Percentiles rank a stretch among this genome's conserved stretches.
Conservation (phyloP, 192 early-diverging fungal genomes). For the Spizellomyces punctatus region DNA sequence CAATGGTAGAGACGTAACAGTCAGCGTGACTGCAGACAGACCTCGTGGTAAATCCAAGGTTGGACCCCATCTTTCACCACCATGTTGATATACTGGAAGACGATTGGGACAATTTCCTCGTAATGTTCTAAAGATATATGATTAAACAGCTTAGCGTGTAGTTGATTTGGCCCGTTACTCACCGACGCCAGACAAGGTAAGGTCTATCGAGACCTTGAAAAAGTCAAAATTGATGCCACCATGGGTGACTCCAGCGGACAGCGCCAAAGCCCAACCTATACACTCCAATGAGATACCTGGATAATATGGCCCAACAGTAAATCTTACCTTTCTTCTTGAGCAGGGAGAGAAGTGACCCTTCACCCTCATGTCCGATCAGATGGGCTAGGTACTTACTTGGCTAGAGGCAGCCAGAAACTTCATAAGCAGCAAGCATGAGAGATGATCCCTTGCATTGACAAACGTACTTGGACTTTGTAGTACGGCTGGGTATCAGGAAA, state of each 20-base stretch:
- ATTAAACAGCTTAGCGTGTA: too few species aligned
- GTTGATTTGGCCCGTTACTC: too few species aligned
- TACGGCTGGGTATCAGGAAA: conserved; percentile 75
- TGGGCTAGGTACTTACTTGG: conserved; percentile 81
- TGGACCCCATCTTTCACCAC: conserved; percentile 70
- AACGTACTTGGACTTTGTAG: conserved; percentile 28
- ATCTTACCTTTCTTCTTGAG: conserved; percentile 72
- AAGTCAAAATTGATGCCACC: conserved; percentile 76
- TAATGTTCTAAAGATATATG: conserved; percentile 51
- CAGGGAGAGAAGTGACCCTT: conserved; percentile 81
- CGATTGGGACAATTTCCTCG: conserved; percentile 73
- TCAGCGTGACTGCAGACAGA: conserved; percentile 32
- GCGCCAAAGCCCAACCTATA: conserved; percentile 76
- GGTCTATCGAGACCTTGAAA: conserved; percentile 79
- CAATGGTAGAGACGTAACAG: conserved; percentile 1
- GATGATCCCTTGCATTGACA: neutral
- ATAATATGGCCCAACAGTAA: neutral
- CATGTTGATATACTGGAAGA: conserved; percentile 92
- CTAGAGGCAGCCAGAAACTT: too few species aligned
- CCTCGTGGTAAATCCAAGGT: conserved; percentile 81
- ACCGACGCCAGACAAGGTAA: conserved; percentile 59
- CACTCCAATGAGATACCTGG: neutral
- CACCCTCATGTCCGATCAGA: conserved; percentile 90
- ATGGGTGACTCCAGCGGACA: conserved; percentile 66
- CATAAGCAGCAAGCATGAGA: too few species aligned